A percentile compares a stretch with the other conserved stretches of the same genome.
Evolutionary conservation across 2,329 filamentous ascomycete genomes (phyloP).

Genomic region (Ophiostoma quercus): DNA sequence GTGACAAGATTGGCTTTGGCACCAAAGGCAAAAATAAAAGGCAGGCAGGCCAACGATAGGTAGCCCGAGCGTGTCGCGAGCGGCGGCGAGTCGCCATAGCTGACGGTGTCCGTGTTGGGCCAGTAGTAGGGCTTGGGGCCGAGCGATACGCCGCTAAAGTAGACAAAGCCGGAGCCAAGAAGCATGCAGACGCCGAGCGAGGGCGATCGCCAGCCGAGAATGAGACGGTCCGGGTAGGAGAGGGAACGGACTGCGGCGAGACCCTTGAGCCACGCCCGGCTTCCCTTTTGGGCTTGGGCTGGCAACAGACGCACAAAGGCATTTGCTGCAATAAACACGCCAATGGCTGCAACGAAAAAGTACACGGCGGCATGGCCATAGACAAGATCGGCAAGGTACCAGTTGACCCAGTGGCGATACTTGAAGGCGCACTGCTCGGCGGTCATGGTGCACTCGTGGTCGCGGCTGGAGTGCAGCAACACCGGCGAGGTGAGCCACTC

Average conservation of each 20-base stretch:
- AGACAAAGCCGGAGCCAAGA: constrained; percentile 14
- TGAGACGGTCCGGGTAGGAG: neutral
- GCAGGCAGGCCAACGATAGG: constrained; percentile 47
- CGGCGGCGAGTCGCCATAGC: constrained; percentile 48
- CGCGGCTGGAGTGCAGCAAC: constrained; percentile 38
- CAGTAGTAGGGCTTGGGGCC: constrained; percentile 53
- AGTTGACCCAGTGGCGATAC: constrained; percentile 38
- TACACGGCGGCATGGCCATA: constrained; percentile 19
- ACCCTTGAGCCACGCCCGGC: neutral
- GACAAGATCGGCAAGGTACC: constrained; percentile 20
- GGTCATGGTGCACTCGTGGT: constrained; percentile 35
- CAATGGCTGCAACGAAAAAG: constrained; percentile 17
- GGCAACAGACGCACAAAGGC: neutral
- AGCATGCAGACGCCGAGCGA: constrained; percentile 14
- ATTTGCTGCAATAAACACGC: neutral
- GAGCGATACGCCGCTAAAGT: constrained; percentile 39
- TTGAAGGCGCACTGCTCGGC: constrained; percentile 44
- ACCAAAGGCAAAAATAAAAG: constrained; percentile 33
- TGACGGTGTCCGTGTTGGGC: constrained; percentile 39
- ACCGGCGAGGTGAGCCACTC: constrained; percentile 40
- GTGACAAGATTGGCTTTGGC: constrained; percentile 55
- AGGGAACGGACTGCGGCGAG: neutral
- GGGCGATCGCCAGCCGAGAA: neutral
- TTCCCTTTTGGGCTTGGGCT: neutral
- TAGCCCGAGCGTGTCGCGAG: constrained; percentile 49